A percentile compares a stretch with the other conserved stretches of the same genome.
phyloP scores from a whole-genome alignment of 169 alveolate species.

The Cytauxzoon felis region DNA sequence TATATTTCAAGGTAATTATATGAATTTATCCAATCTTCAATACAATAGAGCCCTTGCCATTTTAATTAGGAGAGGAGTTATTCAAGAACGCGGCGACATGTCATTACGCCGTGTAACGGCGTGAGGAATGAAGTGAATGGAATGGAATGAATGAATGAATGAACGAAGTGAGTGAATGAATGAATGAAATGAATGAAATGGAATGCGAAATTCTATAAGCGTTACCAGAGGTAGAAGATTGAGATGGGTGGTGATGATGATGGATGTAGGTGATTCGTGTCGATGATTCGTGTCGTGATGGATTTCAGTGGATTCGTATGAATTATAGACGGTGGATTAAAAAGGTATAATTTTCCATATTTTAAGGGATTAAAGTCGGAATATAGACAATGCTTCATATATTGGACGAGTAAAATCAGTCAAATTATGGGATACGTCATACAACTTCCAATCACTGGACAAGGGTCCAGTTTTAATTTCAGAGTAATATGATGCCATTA shows the following conservation, averaged over 20 bases:
- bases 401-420: background rate
- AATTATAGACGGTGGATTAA: no score
- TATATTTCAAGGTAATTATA: conserved; percentile 64
- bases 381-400: background rate
- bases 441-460: background rate
- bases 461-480: background rate
- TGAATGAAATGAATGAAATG: background rate
- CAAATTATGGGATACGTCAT: background rate
- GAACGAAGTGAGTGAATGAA: background rate
- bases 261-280: background rate
- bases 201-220: background rate
- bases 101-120: conserved; percentile 70
- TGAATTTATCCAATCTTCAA: background rate
- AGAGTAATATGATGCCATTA: background rate
- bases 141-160: background rate
- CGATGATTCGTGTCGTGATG: background rate
- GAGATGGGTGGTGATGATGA: background rate
- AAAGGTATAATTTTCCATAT: no score
- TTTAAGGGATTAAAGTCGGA: background rate
- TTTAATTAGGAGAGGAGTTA: conserved; percentile 73
- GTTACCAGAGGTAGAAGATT: background rate
- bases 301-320: background rate
- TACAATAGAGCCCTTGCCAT: conserved; percentile 73
- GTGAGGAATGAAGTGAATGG: conserved; percentile 8
- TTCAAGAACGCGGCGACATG: conserved; percentile 82